phyloP scores from a whole-genome alignment of 2,329 filamentous ascomycete genomes.

The Graphilbum sp. region DNA sequence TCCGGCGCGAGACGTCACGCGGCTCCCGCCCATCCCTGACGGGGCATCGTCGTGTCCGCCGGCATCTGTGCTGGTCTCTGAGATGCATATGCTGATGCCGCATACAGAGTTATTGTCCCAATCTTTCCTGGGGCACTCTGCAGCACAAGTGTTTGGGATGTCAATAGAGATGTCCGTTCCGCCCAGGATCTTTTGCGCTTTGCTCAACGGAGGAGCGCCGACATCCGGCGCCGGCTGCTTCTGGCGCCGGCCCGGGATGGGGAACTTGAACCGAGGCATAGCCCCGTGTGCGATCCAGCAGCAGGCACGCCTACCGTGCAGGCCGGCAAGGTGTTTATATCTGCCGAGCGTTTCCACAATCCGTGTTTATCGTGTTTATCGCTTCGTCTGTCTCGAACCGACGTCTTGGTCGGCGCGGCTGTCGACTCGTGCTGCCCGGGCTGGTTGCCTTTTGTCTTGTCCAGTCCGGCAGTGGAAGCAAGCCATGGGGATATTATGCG shows the following conservation, averaged over 20 bases:
- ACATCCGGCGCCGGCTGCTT: slow-evolving; percentile 19
- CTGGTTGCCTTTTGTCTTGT: no score
- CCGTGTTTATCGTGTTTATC: no score
- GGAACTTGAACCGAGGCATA: slow-evolving; percentile 29
- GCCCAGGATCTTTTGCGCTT: slow-evolving; percentile 35
- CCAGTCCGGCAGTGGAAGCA: no score
- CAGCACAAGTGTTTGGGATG: slow-evolving; percentile 10
- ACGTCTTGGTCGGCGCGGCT: no score
- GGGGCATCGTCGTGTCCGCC: slow-evolving; percentile 7
- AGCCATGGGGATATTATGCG: no score
- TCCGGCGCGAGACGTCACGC: not conserved
- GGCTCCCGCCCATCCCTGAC: not conserved
- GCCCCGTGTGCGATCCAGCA: no score
- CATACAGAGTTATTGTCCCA: slow-evolving; percentile 29
- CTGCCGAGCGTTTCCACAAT: no score
- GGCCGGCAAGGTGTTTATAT: no score
- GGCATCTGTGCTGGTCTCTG: slow-evolving; percentile 22
- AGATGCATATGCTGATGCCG: slow-evolving; percentile 22
- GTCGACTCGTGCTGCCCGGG: no score
- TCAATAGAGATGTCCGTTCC: slow-evolving; percentile 27
- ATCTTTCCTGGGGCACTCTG: slow-evolving; percentile 8
- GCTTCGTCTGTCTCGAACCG: no score
- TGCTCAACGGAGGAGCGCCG: slow-evolving; percentile 25
- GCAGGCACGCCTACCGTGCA: no score
- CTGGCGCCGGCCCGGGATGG: slow-evolving; percentile 27